A percentile compares a stretch with the other conserved stretches of the same genome.
Conservation (phyloP, 2,329 filamentous ascomycete genomes). For the Aspergillus spinulosporus region DNA sequence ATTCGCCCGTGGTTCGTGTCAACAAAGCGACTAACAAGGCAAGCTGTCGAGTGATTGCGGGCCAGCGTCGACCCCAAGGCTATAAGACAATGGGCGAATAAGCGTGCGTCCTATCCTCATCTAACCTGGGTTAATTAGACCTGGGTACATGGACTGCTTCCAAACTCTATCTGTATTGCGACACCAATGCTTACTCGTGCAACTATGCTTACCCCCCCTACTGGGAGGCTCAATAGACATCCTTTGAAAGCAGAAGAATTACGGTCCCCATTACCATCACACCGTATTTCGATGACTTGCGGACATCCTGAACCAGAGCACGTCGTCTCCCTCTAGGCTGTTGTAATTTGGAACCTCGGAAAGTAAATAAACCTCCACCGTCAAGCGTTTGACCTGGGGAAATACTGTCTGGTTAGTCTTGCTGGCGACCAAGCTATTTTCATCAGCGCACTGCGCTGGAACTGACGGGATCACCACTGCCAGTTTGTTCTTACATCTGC, state of each 20-base stretch:
- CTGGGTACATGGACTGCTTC: constrained; percentile 8
- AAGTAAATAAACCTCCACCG: background rate
- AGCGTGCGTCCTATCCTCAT: constrained; percentile 9
- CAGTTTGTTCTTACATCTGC: background rate
- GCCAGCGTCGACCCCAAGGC: constrained; percentile 4
- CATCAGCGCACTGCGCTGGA: background rate
- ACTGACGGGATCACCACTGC: background rate
- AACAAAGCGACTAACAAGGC: background rate
- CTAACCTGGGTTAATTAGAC: background rate
- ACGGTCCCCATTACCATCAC: too few species aligned
- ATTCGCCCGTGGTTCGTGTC: constrained; percentile 1
- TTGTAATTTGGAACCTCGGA: background rate
- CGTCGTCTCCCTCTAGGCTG: background rate
- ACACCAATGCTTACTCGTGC: background rate
- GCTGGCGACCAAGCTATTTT: background rate
- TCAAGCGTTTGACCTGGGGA: background rate
- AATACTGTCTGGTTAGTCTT: background rate
- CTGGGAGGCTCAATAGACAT: background rate
- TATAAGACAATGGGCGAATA: constrained; percentile 8
- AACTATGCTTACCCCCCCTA: background rate
- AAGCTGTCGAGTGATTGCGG: constrained; percentile 13
- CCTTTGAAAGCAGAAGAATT: too few species aligned
- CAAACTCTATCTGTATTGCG: background rate
- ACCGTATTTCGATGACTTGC: background rate
- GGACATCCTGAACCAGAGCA: background rate